phyloP scores from a whole-genome alignment of 1,284 basidiomycete species.

The Sphaerobolus stellatus region DNA sequence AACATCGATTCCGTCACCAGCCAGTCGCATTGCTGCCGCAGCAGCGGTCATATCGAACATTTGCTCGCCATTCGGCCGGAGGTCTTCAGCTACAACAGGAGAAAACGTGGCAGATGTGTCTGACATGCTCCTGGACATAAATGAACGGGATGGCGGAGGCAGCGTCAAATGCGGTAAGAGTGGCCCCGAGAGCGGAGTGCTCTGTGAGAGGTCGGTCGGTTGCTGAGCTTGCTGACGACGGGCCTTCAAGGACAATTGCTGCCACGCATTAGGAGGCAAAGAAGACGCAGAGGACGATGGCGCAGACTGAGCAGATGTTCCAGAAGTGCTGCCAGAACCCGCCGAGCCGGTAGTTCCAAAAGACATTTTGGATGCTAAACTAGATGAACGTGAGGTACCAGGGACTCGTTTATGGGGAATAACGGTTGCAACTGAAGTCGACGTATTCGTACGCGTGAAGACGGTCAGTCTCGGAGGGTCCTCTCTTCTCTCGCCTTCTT shows the following conservation, averaged over 20 bases:
- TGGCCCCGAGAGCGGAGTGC: slow-evolving; percentile 1
- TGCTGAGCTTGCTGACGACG: slow-evolving; percentile 4
- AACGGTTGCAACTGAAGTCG: background rate
- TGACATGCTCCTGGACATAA: slow-evolving; percentile 10
- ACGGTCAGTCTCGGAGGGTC: background rate
- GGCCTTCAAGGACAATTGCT: slow-evolving; percentile 6
- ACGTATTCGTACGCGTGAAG: background rate
- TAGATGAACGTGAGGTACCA: slow-evolving; percentile 12
- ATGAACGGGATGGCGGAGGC: slow-evolving; percentile 4
- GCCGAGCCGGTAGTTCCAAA: slow-evolving; percentile 6
- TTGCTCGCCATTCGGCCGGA: background rate
- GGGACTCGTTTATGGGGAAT: slow-evolving; percentile 1
- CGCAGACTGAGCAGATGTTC: background rate
- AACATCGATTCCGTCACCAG: slow-evolving; percentile 38
- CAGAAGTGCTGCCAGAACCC: slow-evolving; percentile 5
- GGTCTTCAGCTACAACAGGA: slow-evolving; percentile 1
- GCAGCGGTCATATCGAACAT: slow-evolving; percentile 40
- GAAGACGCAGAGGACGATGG: background rate
- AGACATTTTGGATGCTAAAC: slow-evolving; percentile 1
- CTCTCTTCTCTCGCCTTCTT: background rate
- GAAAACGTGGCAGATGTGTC: slow-evolving; percentile 8
- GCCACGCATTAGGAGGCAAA: background rate
- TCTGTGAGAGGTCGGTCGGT: background rate
- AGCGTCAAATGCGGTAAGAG: slow-evolving; percentile 1
- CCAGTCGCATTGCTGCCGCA: slow-evolving; percentile 80